Evolutionary conservation across 2,329 filamentous ascomycete species (phyloP).

Genomic region (Microcera coccophila): DNA sequence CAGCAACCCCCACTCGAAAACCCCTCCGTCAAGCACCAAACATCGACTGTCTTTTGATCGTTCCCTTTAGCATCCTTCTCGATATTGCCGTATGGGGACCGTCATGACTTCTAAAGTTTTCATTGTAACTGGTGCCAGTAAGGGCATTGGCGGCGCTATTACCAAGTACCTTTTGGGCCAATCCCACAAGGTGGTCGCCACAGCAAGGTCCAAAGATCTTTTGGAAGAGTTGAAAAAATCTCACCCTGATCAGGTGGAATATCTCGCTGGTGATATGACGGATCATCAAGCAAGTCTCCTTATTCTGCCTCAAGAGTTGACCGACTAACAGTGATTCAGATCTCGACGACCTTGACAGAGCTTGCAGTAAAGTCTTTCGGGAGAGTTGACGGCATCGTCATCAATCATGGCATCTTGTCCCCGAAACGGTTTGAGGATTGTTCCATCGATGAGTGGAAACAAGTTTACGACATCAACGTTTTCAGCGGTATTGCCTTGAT

Average conservation of each 20-base stretch:
- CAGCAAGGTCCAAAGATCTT: slow-evolving; percentile 50
- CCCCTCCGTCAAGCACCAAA: slow-evolving; percentile 6
- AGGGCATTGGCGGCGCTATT: slow-evolving; percentile 58
- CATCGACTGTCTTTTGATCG: background rate
- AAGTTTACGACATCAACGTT: slow-evolving; percentile 77
- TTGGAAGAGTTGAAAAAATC: slow-evolving; percentile 50
- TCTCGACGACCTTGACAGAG: slow-evolving; percentile 60
- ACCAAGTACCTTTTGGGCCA: slow-evolving; percentile 48
- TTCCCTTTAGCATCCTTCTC: background rate
- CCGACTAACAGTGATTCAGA: slow-evolving; percentile 31
- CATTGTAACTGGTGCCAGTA: slow-evolving; percentile 64
- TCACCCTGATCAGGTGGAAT: slow-evolving; percentile 49
- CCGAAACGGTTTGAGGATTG: slow-evolving; percentile 69
- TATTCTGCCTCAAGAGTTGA: slow-evolving; percentile 9
- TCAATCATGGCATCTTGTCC: slow-evolving; percentile 84
- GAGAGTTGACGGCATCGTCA: slow-evolving; percentile 71
- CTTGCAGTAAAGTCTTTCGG: slow-evolving; percentile 66
- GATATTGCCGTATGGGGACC: slow-evolving; percentile 3
- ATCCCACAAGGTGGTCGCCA: slow-evolving; percentile 56
- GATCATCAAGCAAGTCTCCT: slow-evolving; percentile 41
- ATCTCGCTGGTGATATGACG: slow-evolving; percentile 52
- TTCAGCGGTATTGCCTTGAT: slow-evolving; percentile 74
- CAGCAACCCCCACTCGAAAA: slow-evolving; percentile 5
- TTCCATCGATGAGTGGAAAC: slow-evolving; percentile 69
- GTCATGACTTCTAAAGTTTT: slow-evolving; percentile 59